phyloP scores from a whole-genome alignment of 2,329 filamentous ascomycete genomes.

The Eurotiales sp. region DNA sequence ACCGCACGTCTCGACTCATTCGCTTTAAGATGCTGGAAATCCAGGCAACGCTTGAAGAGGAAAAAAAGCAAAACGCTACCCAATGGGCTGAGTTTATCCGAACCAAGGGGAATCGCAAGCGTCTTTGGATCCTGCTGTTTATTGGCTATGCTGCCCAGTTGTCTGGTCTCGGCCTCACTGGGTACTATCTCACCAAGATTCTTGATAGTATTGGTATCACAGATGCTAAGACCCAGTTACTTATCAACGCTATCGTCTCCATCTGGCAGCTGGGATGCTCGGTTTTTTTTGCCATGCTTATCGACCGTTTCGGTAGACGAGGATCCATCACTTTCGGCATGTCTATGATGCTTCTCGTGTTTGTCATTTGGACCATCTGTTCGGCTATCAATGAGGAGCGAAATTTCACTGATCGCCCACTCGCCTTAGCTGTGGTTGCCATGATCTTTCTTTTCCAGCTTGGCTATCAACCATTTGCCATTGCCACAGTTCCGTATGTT shows the following conservation, averaged over 20 bases:
- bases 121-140: constrained; percentile 34
- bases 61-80: constrained; percentile 44
- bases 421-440: constrained; percentile 57
- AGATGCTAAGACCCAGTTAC: constrained; percentile 31
- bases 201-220: constrained; percentile 40
- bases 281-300: constrained; percentile 34
- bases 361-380: constrained; percentile 55
- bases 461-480: constrained; percentile 24
- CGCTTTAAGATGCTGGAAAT: constrained; percentile 60
- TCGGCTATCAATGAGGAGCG: constrained; percentile 33
- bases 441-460: constrained; percentile 44
- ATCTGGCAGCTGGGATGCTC: constrained; percentile 42
- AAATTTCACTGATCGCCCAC: constrained; percentile 48
- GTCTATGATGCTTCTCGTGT: constrained; percentile 48
- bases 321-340: constrained; percentile 49
- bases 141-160: constrained; percentile 37
- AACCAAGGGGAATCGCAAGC: constrained; percentile 33
- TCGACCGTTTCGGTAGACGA: constrained; percentile 41
- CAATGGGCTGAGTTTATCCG: constrained; percentile 23
- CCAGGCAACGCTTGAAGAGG: constrained; percentile 52
- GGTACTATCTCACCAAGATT: constrained; percentile 25
- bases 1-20: constrained; percentile 50
- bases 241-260: constrained; percentile 35
- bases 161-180: constrained; percentile 35
- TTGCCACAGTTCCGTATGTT: constrained; percentile 40